Conservation (phyloP, 208 protist genomes). For the Leishmania mexicana region DNA sequence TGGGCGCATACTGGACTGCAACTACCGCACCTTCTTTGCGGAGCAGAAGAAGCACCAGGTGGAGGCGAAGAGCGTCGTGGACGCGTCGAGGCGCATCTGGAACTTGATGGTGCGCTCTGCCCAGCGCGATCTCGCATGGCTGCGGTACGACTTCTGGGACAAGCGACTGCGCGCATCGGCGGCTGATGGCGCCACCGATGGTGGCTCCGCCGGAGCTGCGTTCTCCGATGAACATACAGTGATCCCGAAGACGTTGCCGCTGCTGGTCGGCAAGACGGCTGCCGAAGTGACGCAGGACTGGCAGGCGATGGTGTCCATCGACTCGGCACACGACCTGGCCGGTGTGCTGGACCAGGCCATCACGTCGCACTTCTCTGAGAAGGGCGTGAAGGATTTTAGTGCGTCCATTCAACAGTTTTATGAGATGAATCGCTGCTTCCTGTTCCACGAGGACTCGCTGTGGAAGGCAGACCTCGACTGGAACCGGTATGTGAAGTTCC, state of each 20-base stretch:
- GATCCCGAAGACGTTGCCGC: slow-evolving; percentile 27
- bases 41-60: slow-evolving; percentile 50
- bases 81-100: slow-evolving; percentile 75
- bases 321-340: slow-evolving; percentile 67
- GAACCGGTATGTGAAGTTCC: slow-evolving; percentile 84
- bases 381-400: slow-evolving; percentile 43
- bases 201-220: neutral
- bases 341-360: slow-evolving; percentile 78
- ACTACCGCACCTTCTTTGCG: slow-evolving; percentile 83
- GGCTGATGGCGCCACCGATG: neutral
- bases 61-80: slow-evolving; percentile 62
- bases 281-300: slow-evolving; percentile 27
- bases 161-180: slow-evolving; percentile 29
- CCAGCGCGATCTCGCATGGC: slow-evolving; percentile 75
- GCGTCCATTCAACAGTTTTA: slow-evolving; percentile 62
- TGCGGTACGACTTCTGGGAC: slow-evolving; percentile 90
- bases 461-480: slow-evolving; percentile 53
- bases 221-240: slow-evolving; percentile 14
- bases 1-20: slow-evolving; percentile 84
- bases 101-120: slow-evolving; percentile 87
- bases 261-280: slow-evolving; percentile 19
- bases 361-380: slow-evolving; percentile 77
- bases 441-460: slow-evolving; percentile 46
- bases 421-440: slow-evolving; percentile 44
- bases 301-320: slow-evolving; percentile 30